These are phyloP conservation scores for Trichoderma virens DNA, from an alignment of 495 filamentous ascomycete species.

Conservation along the genomic window DNA sequence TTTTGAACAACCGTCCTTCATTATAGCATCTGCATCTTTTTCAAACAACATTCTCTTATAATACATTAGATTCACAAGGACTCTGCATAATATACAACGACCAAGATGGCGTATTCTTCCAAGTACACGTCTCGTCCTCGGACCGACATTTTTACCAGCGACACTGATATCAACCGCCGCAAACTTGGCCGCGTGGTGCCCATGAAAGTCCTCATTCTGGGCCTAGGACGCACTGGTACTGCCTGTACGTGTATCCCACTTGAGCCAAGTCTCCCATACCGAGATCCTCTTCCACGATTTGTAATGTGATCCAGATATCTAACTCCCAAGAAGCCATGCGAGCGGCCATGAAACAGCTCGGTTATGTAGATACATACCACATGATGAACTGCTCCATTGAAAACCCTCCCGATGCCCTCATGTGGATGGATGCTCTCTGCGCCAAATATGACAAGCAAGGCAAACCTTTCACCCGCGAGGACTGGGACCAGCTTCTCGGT, in stretches of 20 bases:
- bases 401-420: constrained; percentile 12
- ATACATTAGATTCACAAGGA: not conserved
- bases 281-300: not conserved
- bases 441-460: constrained; percentile 23
- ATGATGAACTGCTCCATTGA: constrained; percentile 25
- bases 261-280: not conserved
- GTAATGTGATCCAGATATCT: not conserved
- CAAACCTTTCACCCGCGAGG: constrained; percentile 17
- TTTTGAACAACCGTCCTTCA: not conserved
- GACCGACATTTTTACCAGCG: constrained; percentile 40
- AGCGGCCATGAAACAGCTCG: constrained; percentile 22
- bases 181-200: constrained; percentile 56
- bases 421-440: constrained; percentile 23
- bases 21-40: not conserved
- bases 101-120: constrained; percentile 22
- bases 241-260: constrained; percentile 39
- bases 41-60: not conserved
- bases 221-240: constrained; percentile 58
- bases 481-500: constrained; percentile 22
- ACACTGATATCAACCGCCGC: constrained; percentile 55
- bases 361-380: constrained; percentile 25
- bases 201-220: constrained; percentile 58
- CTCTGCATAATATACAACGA: not conserved
- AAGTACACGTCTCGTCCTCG: constrained; percentile 25
- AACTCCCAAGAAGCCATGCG: constrained; percentile 19